Conservation (phyloP, 129 eudicot species). For the sunflower (Helianthus annuus) region DNA sequence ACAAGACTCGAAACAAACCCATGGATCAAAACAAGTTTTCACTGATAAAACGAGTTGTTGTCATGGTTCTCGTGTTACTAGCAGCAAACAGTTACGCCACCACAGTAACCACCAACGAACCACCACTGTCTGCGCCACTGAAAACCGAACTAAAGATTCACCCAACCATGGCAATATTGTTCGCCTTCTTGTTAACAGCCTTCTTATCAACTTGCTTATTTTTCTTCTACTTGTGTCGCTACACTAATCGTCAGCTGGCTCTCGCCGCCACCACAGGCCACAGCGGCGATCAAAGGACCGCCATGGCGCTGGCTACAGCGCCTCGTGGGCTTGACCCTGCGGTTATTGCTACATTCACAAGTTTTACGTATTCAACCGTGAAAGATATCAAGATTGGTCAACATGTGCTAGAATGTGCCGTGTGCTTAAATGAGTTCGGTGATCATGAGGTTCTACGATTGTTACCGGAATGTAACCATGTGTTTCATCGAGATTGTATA, state of each 20-base stretch:
- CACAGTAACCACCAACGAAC: neutral
- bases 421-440: conserved; percentile 51
- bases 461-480: conserved; percentile 56
- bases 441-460: conserved; percentile 46
- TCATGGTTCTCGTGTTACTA: conserved; percentile 9
- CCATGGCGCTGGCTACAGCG: neutral
- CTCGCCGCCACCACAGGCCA: neutral
- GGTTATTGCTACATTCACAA: conserved; percentile 37
- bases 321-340: conserved; percentile 49
- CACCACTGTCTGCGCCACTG: neutral
- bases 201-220: conserved; percentile 12
- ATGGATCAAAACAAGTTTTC: conserved; percentile 6
- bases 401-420: conserved; percentile 48
- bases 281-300: neutral
- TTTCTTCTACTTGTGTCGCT: conserved; percentile 36
- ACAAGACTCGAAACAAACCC: neutral
- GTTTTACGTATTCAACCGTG: no score
- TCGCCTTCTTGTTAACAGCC: conserved; percentile 11
- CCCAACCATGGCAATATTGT: neutral
- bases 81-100: neutral
- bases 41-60: conserved; percentile 7
- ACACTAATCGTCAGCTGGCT: conserved; percentile 16
- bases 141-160: conserved; percentile 5
- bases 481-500: conserved; percentile 48
- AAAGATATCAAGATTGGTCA: no score